Conservation (phyloP, 106 monocot species). For the Xerophyta viscosa region DNA sequence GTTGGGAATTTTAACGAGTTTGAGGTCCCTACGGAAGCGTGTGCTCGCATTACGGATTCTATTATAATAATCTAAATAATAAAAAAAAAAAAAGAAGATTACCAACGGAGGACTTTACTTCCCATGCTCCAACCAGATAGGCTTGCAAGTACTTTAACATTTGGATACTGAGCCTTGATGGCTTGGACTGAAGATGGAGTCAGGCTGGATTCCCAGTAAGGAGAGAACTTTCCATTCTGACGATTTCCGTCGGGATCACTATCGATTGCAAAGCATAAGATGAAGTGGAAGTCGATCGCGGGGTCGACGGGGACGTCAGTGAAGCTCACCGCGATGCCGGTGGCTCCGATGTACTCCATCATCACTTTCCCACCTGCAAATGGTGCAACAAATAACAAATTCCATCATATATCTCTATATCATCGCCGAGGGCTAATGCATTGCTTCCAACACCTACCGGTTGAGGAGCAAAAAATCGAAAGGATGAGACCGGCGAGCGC, state of each 20-base stretch:
- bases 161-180: slow-evolving; percentile 24
- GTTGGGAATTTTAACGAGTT: too few relatives aligned
- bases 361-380: slow-evolving; percentile 33
- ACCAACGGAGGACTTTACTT: slow-evolving; percentile 13
- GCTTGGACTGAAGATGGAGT: slow-evolving; percentile 19
- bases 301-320: slow-evolving; percentile 35
- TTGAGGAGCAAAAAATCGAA: too few relatives aligned
- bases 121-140: slow-evolving; percentile 38
- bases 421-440: too few relatives aligned
- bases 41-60: too few relatives aligned
- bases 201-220: slow-evolving; percentile 29
- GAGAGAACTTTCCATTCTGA: slow-evolving; percentile 31
- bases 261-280: slow-evolving; percentile 47
- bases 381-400: background rate
- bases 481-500: too few relatives aligned
- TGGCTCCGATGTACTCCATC: slow-evolving; percentile 51
- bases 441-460: too few relatives aligned
- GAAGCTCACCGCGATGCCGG: slow-evolving; percentile 12
- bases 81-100: too few relatives aligned
- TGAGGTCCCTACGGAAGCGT: too few relatives aligned
- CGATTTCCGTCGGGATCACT: slow-evolving; percentile 11
- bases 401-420: too few relatives aligned
- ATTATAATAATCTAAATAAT: too few relatives aligned
- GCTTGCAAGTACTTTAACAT: slow-evolving; percentile 36
- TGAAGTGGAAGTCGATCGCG: slow-evolving; percentile 37